These are phyloP conservation scores for Fusarium graminum DNA, from an alignment of 2,329 filamentous ascomycete species.

Conservation along the genomic window DNA sequence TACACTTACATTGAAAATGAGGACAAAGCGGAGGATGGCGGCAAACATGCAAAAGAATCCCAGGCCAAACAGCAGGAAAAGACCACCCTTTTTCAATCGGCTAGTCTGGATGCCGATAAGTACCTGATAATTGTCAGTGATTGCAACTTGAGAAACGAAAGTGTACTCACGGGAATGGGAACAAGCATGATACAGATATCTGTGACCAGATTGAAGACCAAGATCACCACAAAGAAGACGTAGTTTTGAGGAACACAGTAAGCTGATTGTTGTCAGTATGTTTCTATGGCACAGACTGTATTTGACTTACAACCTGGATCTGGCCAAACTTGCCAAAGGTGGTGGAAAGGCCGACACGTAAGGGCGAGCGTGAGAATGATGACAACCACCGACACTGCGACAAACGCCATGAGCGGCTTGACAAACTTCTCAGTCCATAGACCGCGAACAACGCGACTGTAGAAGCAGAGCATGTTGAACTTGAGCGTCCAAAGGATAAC, in stretches of 20 bases:
- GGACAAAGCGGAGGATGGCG: slow-evolving; percentile 46
- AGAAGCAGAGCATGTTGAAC: slow-evolving; percentile 58
- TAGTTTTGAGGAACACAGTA: slow-evolving; percentile 53
- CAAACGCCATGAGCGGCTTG: slow-evolving; percentile 52
- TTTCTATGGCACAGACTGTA: accelerated
- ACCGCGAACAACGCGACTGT: slow-evolving; percentile 53
- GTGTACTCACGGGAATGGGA: slow-evolving; percentile 50
- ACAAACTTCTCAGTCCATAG: slow-evolving; percentile 55
- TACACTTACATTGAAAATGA: slow-evolving; percentile 49
- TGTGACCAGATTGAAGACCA: slow-evolving; percentile 53
- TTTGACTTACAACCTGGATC: slow-evolving; percentile 54
- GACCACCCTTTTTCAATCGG: slow-evolving; percentile 48
- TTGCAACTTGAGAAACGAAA: accelerated
- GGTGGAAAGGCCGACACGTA: slow-evolving; percentile 53
- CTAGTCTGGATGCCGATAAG: slow-evolving; percentile 49
- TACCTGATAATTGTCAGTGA: slow-evolving; percentile 33
- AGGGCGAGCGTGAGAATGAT: slow-evolving; percentile 49
- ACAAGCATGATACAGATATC: slow-evolving; percentile 54
- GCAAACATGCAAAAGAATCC: slow-evolving; percentile 54
- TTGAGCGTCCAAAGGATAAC: slow-evolving; percentile 57
- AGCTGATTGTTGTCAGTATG: slow-evolving; percentile 5
- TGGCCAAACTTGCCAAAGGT: slow-evolving; percentile 54
- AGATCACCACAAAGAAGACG: slow-evolving; percentile 51
- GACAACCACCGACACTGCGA: slow-evolving; percentile 44
- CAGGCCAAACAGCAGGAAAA: slow-evolving; percentile 51